These are phyloP conservation scores for Pseudozyma sp. DNA, from an alignment of 1,284 basidiomycete genomes.

Conservation along the genomic window DNA sequence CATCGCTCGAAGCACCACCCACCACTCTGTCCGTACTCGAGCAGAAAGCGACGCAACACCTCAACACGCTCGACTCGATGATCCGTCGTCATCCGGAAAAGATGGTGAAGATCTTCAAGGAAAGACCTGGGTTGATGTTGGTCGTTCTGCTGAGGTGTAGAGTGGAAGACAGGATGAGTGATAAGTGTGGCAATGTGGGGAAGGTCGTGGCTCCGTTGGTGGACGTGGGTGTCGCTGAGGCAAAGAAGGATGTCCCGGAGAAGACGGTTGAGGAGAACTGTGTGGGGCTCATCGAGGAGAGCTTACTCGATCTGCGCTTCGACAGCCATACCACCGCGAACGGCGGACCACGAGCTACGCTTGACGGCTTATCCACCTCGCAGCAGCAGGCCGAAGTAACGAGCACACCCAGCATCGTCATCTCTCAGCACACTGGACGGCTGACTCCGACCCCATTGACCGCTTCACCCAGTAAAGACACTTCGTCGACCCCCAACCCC, in stretches of 20 bases:
- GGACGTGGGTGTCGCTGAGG: background rate
- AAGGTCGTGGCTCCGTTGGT: background rate
- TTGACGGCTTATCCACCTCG: background rate
- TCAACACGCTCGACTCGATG: slow-evolving; percentile 25
- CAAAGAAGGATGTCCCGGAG: background rate
- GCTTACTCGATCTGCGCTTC: slow-evolving; percentile 27
- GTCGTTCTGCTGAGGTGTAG: slow-evolving; percentile 29
- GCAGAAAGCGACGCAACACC: slow-evolving; percentile 15
- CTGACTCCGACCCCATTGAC: background rate
- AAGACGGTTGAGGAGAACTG: background rate
- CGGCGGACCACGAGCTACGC: background rate
- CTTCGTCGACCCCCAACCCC: background rate
- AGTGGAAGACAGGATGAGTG: slow-evolving; percentile 22
- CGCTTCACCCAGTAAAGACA: background rate
- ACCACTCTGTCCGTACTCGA: slow-evolving; percentile 38
- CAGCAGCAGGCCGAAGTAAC: background rate
- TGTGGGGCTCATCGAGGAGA: slow-evolving; percentile 18
- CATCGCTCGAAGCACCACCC: slow-evolving; percentile 8
- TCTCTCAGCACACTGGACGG: slow-evolving; percentile 20
- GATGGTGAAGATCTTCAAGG: slow-evolving; percentile 21
- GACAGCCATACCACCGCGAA: slow-evolving; percentile 6
- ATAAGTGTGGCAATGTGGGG: background rate
- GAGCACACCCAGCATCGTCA: slow-evolving; percentile 19
- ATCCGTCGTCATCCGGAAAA: slow-evolving; percentile 32
- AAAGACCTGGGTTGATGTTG: slow-evolving; percentile 23